phyloP scores from a whole-genome alignment of 306 rosid species.

The Comarum palustre region DNA sequence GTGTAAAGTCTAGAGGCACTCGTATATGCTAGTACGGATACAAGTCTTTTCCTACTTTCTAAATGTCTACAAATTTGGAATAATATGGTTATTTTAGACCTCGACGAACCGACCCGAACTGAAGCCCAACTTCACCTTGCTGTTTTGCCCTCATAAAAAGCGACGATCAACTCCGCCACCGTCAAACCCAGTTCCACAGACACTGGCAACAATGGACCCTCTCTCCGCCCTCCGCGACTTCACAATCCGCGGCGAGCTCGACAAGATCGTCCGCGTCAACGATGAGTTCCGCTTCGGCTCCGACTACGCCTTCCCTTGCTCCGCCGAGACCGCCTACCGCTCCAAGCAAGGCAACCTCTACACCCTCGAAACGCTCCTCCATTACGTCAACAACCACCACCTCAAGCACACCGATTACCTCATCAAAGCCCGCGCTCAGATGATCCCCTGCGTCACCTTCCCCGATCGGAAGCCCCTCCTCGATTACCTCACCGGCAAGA shows the following conservation, averaged over 20 bases:
- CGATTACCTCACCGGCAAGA: constrained; percentile 71
- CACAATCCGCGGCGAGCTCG: constrained; percentile 83
- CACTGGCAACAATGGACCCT: constrained; percentile 61
- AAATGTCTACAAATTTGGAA: too few relatives aligned
- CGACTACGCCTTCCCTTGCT: constrained; percentile 69
- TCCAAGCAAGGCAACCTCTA: constrained; percentile 86
- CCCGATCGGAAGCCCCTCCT: constrained; percentile 91
- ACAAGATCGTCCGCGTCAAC: constrained; percentile 52
- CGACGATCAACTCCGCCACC: too few relatives aligned
- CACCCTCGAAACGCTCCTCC: constrained; percentile 91
- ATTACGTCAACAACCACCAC: constrained; percentile 71
- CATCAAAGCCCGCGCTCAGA: constrained; percentile 73
- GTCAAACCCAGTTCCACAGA: too few relatives aligned
- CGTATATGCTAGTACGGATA: too few relatives aligned
- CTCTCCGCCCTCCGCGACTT: constrained; percentile 86
- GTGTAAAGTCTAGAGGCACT: too few relatives aligned
- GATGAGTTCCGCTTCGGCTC: constrained; percentile 80
- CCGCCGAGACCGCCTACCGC: constrained; percentile 73
- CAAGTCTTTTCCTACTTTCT: too few relatives aligned
- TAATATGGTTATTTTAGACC: too few relatives aligned
- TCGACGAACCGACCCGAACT: too few relatives aligned
- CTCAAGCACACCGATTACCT: constrained; percentile 82
- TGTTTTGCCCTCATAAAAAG: too few relatives aligned
- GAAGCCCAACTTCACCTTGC: too few relatives aligned
- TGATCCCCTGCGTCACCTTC: constrained; percentile 71